These are phyloP conservation scores for Naganishia liquefaciens DNA, from an alignment of 1,284 basidiomycete genomes.

Conservation along the genomic window DNA sequence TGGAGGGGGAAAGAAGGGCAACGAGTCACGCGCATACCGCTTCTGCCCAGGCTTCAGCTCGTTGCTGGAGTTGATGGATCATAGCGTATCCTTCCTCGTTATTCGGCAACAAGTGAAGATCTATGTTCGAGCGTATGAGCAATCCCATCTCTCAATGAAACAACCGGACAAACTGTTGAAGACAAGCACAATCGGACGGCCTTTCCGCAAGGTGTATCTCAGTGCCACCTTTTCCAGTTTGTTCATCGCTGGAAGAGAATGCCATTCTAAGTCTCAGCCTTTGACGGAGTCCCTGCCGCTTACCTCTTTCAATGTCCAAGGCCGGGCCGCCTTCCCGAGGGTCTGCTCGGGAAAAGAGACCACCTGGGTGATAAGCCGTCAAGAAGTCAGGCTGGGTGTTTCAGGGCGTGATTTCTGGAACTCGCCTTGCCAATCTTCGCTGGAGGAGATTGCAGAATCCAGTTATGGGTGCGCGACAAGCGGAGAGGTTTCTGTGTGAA, in stretches of 20 bases:
- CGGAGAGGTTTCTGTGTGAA: too few species aligned
- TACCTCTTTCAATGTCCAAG: slow-evolving; percentile 78
- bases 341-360: slow-evolving; percentile 72
- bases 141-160: neutral
- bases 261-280: neutral
- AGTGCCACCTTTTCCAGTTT: slow-evolving; percentile 85
- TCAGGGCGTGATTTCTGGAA: neutral
- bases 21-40: slow-evolving; percentile 58
- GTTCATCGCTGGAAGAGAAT: slow-evolving; percentile 62
- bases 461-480: too few species aligned
- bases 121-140: slow-evolving; percentile 34
- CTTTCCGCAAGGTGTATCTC: slow-evolving; percentile 59
- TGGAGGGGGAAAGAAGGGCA: slow-evolving; percentile 15
- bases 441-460: slow-evolving; percentile 60
- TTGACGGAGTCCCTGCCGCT: slow-evolving; percentile 20
- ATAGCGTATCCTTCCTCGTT: slow-evolving; percentile 74
- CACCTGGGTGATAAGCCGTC: slow-evolving; percentile 36
- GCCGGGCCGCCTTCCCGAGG: slow-evolving; percentile 79
- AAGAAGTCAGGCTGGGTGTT: neutral
- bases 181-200: slow-evolving; percentile 71
- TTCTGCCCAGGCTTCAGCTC: slow-evolving; percentile 81
- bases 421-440: slow-evolving; percentile 70
- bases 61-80: slow-evolving; percentile 77
- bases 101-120: slow-evolving; percentile 74
- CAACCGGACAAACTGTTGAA: slow-evolving; percentile 59